phyloP scores from a whole-genome alignment of 176 grass and related monocot genomes.

The Otatea glauca region DNA sequence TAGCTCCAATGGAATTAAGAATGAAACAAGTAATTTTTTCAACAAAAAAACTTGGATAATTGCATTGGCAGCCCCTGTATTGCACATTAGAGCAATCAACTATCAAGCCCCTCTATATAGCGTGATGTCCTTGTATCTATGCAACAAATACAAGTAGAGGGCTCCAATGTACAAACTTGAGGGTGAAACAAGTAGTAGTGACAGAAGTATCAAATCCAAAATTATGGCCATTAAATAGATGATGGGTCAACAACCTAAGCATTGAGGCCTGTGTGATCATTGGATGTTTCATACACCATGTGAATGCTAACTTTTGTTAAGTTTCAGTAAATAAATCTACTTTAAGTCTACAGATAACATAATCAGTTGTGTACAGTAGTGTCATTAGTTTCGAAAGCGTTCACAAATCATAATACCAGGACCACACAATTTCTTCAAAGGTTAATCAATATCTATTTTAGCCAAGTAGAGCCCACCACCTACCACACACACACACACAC shows the following conservation, averaged over 20 bases:
- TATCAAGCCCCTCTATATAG: neutral
- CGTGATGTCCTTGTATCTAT: neutral
- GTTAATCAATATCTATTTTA: neutral
- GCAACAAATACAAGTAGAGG: slow-evolving; percentile 5
- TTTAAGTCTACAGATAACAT: slow-evolving; percentile 1
- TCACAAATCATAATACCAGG: neutral
- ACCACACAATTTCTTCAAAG: slow-evolving; percentile 27
- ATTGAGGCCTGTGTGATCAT: neutral
- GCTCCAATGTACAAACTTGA: neutral
- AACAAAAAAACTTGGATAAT: neutral
- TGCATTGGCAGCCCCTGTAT: neutral
- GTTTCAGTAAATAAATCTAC: slow-evolving; percentile 8
- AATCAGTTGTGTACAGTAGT: neutral
- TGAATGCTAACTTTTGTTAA: neutral
- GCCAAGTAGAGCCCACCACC: neutral
- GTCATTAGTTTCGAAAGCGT: neutral
- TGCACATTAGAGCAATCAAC: neutral
- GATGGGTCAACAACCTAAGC: neutral
- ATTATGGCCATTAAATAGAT: neutral
- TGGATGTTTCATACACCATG: neutral
- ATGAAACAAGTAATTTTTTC: neutral
- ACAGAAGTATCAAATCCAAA: slow-evolving; percentile 6
- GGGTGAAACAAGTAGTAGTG: neutral
- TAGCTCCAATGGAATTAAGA: neutral
- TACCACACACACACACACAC: too few species aligned